Evolutionary conservation across 1,284 basidiomycete species (phyloP).

Genomic region (Moniliophthora roreri): DNA sequence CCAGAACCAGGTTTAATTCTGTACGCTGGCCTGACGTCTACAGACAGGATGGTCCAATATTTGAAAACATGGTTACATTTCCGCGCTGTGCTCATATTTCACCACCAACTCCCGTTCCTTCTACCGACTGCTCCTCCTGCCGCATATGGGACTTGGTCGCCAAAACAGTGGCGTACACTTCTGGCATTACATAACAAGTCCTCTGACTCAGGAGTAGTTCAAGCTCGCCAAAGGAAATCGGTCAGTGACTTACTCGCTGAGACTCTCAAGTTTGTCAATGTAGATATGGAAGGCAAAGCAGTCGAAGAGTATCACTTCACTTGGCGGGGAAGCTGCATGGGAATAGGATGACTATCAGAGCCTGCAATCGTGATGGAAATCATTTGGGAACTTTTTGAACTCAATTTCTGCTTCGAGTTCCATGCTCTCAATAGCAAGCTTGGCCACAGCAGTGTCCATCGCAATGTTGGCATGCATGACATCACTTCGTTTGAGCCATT

Average conservation of each 20-base stretch:
- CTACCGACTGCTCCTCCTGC: too few relatives aligned
- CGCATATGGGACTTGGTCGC: not conserved
- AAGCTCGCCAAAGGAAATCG: not conserved
- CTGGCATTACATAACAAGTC: not conserved
- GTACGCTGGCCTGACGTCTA: not conserved
- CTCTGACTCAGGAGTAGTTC: not conserved
- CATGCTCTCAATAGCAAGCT: not conserved
- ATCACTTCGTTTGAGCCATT: not conserved
- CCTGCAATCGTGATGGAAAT: not conserved
- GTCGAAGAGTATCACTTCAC: not conserved
- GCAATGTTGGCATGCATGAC: not conserved
- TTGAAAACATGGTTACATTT: not conserved
- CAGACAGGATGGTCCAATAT: not conserved
- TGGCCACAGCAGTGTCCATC: not conserved
- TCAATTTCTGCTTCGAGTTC: not conserved
- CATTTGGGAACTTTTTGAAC: not conserved
- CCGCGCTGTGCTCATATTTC: not conserved
- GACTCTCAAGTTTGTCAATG: not conserved
- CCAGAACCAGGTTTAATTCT: not conserved
- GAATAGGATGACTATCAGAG: not conserved
- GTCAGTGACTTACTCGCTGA: not conserved
- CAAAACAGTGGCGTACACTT: too few relatives aligned
- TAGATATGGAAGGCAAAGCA: not conserved
- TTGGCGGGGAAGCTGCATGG: not conserved
- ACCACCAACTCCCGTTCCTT: not conserved